These are phyloP conservation scores for Hirsutella rhossiliensis DNA, from an alignment of 2,329 filamentous ascomycete genomes.

Conservation along the genomic window DNA sequence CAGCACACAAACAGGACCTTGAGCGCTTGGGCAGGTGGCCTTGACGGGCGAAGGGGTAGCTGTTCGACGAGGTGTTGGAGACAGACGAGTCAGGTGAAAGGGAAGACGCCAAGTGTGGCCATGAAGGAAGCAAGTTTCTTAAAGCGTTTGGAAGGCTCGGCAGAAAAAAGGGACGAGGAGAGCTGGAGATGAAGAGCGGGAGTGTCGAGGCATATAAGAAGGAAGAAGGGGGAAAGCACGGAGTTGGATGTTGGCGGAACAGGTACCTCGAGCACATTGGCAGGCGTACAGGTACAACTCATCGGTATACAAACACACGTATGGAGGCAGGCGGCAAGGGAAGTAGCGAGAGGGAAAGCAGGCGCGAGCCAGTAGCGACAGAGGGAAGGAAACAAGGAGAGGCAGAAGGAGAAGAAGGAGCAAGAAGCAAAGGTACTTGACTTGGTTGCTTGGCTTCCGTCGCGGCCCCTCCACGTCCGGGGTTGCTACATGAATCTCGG, in stretches of 20 bases:
- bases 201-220: conserved; percentile 22
- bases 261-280: neutral
- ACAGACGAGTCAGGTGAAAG: too few relatives aligned
- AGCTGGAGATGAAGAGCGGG: conserved; percentile 12
- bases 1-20: too few relatives aligned
- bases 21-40: too few relatives aligned
- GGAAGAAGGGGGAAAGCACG: conserved; percentile 4
- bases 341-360: neutral
- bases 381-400: neutral
- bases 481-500: conserved; percentile 5
- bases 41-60: too few relatives aligned
- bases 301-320: neutral
- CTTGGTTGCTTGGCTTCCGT: neutral
- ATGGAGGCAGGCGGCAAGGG: neutral
- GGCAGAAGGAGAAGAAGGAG: neutral
- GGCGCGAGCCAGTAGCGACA: neutral
- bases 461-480: conserved; percentile 1
- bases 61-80: too few relatives aligned
- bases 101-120: too few relatives aligned
- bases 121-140: too few relatives aligned
- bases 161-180: neutral
- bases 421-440: neutral
- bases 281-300: neutral
- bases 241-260: conserved; percentile 1
- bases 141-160: too few relatives aligned